Evolutionary conservation across 2,329 filamentous ascomycete species (phyloP), one percentile per base, ranked within the genome.

Genomic region (Diplodia sapinea): DNA sequence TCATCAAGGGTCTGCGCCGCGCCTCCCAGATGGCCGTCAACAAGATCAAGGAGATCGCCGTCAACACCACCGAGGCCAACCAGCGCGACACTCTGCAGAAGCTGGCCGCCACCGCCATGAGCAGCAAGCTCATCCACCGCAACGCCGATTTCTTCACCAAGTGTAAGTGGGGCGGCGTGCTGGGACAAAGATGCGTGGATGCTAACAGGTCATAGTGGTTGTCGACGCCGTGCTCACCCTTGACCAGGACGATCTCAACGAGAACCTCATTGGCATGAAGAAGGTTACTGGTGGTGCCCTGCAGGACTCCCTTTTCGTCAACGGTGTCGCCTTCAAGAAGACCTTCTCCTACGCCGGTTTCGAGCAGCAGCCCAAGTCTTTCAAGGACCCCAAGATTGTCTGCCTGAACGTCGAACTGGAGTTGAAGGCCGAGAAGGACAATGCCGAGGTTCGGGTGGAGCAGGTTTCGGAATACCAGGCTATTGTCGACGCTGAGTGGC

Each of bases 321-420:
- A 98, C 79, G 95, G 95, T 77, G 95, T 99, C 70, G 94, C 95
- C 43, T 99, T 99, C 86, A 98, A 98, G 86, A 99, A 99, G 88
- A 99, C 95, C 5, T 99, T 99, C 81, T 94, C 94, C 63, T 99
- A 99, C 78, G 95, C 95, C 74, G 95, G 95, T 77, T 99, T 99
- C 82, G 95, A 99, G 83, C 95, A 99, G 83, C 95, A 99, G 83
- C 95, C 95, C 72, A 99, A 99, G 83, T 89, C 88, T 8, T 98
- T 99, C 85, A 89, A 87, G 78, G 88, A 97, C 81, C 95, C 95
- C 70, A 96, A 96, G 85, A 96, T 99, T 73, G 92, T 97, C 70
- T 98, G 94, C 82, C 83, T 99, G 74, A 99, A 98, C 79, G 95
- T 99, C 73, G 95, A 99, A 82, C 86, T 99, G 70, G 95, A 99